Evolutionary conservation across 805 yeast species (phyloP).

Genomic region (Yarrowia sp.): DNA sequence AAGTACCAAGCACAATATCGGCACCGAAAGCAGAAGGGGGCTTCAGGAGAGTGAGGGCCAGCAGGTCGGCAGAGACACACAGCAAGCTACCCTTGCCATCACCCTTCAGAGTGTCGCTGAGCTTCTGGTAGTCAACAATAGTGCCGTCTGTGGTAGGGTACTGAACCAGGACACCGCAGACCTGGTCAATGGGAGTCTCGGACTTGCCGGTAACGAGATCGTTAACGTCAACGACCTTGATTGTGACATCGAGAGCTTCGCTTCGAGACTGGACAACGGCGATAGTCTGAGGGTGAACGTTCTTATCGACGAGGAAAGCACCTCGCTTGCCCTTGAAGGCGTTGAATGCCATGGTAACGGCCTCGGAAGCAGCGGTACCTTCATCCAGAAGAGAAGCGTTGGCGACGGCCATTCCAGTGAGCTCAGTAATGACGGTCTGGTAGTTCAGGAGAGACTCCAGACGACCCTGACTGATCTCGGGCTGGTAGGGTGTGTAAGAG

Average conservation of each 20-base stretch:
- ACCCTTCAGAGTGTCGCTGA: conserved; percentile 65
- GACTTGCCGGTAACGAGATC: conserved; percentile 44
- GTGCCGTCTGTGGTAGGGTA: conserved; percentile 89
- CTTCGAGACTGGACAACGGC: conserved; percentile 81
- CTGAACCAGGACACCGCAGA: conserved; percentile 83
- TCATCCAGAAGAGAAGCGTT: conserved; percentile 94
- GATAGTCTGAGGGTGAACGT: conserved; percentile 81
- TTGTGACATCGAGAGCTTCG: conserved; percentile 62
- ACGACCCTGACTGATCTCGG: conserved; percentile 96
- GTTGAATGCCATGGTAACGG: conserved; percentile 81
- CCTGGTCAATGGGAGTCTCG: conserved; percentile 40
- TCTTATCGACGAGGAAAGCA: conserved; percentile 68
- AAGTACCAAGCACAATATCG: conserved; percentile 86
- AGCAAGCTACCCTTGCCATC: conserved; percentile 61
- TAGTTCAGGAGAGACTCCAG: conserved; percentile 84
- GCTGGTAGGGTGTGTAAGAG: conserved; percentile 97
- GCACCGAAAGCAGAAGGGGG: conserved; percentile 88
- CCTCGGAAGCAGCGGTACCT: conserved; percentile 97
- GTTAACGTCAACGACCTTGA: conserved; percentile 56
- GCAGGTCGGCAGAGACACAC: conserved; percentile 85
- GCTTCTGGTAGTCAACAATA: conserved; percentile 50
- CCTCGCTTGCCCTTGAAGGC: conserved; percentile 62
- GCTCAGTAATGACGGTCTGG: conserved; percentile 86
- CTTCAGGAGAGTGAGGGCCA: conserved; percentile 80
- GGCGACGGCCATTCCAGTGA: conserved; percentile 92